Evolutionary conservation across 441 rosid genomes (phyloP), one percentile per base, ranked within the genome.

Genomic region (Sinapis alba): DNA sequence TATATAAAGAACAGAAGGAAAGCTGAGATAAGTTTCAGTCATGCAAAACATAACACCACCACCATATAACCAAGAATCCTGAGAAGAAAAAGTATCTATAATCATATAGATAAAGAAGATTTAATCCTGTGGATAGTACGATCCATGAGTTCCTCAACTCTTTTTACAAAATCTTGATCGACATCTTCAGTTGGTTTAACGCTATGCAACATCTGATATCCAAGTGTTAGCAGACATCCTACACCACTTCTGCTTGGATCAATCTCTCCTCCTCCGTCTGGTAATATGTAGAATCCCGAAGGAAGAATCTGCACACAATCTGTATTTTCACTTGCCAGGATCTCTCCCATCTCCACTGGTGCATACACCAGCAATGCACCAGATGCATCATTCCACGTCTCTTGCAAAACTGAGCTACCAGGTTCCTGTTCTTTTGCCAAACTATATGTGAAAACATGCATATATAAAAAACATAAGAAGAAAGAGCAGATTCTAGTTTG

Each of bases 41-140:
- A 63, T 10, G 54, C 18, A 41, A 65, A 26, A 65, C 2, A 51
- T 21, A 32, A 23, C 19, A 61, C 43, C 56, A 69, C 23, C 8
- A 58, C 21, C 20, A 61, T 53, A 16, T n/a, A 20, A 54, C 2
- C 2, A 9, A 28, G 21, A 41, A 23, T 9, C 60, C 1, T 56
- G 56, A 38, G 21, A 41, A 28, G 19, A 50, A 15, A 11, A 15
- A 0, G 50, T 28, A 34, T 8, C 60, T 47, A 60, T 7, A 34
- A 5, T 15, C 4, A 24, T 32, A 12, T 16, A 6, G 2, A 10
- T 5, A 72, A 24, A 34, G 69, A 64, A 7, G 77, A 65, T 38
- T 67, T 73, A 73, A 91, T 91, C 72, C 79, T 91, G 71, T 72
- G 83, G 16, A 91, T 82, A 2, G 97, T 91, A 86, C 85, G 77